Base-by-base conservation (phyloP, 345 rosid genomes). In the Brassica incana region DNA sequence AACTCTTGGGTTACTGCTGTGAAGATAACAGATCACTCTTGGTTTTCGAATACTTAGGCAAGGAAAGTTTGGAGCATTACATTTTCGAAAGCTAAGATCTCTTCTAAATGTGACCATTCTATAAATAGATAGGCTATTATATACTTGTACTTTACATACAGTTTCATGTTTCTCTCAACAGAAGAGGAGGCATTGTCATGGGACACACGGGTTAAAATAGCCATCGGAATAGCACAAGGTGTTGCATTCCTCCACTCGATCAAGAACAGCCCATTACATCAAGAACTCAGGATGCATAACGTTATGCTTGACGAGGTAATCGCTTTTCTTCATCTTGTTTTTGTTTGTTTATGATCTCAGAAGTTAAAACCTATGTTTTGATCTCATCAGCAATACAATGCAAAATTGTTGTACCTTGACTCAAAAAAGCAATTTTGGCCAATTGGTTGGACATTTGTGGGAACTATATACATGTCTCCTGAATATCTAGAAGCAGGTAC, bases 271-370 rank as follows among this genome's bases (percentile, higher is more conserved):
- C 5, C 50, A 11, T 30, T 77, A 40, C 3, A 45, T 69, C 14
- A 5, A 27, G 52, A 69, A 40, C 45, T 77, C 48, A 61, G 68
- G 33, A 60, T 61, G 74, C 23, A 69, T 12, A 69, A 69, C 74
- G 43, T 77, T 29, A 2, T 77, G n/a, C 74, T 77, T 33, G 80
- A 77, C 74, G 48, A 68, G 69, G 80, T 76, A 14, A 35, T 54
- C 16, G 8, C 23, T 7, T 23, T 65, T 20, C 3, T 40, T 73
- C 14, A 10, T 43, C 45, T 38, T 38, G 10, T 27, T 2, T 29
- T 12, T 3, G 32, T 29, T 29, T 64, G 8, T 8, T 29, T 18
- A 48, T 65, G 23, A 35, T 54, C 29, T 58, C 8, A 58, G 23
- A 58, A 10, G 50, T 43, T 66, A 75, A 56, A 35, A 35, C 27